These are phyloP conservation scores for Wickerhamomyces ciferrii DNA, from an alignment of 805 yeast genomes.

Conservation along the genomic window DNA sequence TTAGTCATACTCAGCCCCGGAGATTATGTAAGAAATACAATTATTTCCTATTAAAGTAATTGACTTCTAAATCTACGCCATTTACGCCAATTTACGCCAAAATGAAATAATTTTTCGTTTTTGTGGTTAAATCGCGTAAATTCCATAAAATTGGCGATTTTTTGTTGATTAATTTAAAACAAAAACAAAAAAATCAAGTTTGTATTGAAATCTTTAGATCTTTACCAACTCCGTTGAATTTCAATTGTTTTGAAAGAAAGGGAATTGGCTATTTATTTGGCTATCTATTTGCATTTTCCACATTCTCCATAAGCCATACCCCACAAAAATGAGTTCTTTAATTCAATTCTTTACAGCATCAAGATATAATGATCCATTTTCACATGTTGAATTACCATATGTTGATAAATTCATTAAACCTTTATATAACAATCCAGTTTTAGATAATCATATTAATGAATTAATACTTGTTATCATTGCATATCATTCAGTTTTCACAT, in stretches of 20 bases:
- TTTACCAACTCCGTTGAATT: too few relatives aligned
- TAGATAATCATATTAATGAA: slow-evolving; percentile 27
- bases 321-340: not conserved
- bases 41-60: too few relatives aligned
- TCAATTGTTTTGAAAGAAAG: too few relatives aligned
- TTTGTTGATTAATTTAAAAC: not conserved
- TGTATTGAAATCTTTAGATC: too few relatives aligned
- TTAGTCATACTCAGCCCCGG: too few relatives aligned
- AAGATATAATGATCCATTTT: slow-evolving; percentile 22
- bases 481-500: slow-evolving; percentile 23
- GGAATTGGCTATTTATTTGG: not conserved
- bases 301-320: not conserved
- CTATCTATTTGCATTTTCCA: too few relatives aligned
- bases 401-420: slow-evolving; percentile 24
- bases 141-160: not conserved
- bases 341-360: not conserved
- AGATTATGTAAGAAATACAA: too few relatives aligned
- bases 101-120: not conserved
- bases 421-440: slow-evolving; percentile 11
- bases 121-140: not conserved
- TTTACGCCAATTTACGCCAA: not conserved
- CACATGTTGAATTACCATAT: slow-evolving; percentile 18
- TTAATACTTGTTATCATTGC: slow-evolving; percentile 21
- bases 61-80: too few relatives aligned
- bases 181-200: not conserved